Evolutionary conservation across 2,329 filamentous ascomycete species (phyloP).

Genomic region (Mariannaea elegans): DNA sequence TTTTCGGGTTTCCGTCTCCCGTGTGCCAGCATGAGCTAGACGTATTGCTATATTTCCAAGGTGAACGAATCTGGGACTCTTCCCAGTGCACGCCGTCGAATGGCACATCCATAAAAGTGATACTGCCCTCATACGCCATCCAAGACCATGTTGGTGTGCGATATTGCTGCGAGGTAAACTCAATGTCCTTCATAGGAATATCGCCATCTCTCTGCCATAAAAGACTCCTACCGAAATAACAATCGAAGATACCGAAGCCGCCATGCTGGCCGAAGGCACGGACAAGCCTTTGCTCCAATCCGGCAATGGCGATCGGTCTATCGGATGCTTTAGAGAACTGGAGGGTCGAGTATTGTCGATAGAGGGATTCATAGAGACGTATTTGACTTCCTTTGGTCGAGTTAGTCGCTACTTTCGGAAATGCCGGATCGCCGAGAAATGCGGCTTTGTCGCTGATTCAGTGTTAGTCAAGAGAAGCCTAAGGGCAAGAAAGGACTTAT

Average conservation of each 20-base stretch:
- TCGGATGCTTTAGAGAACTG: conserved; percentile 22
- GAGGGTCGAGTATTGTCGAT: conserved; percentile 28
- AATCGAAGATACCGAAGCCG: conserved; percentile 31
- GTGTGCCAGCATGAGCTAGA: conserved; percentile 19
- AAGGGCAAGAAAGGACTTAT: no score
- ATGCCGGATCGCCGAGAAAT: conserved; percentile 32
- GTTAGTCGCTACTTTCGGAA: conserved; percentile 14
- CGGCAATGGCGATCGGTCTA: conserved; percentile 30
- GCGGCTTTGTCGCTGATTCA: conserved; percentile 19
- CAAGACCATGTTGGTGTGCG: conserved; percentile 46
- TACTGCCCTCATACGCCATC: conserved; percentile 46
- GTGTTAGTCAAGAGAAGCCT: no score
- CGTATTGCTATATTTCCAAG: conserved; percentile 5
- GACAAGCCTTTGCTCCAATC: conserved; percentile 25
- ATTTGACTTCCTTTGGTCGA: conserved; percentile 26
- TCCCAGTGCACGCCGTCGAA: conserved; percentile 29
- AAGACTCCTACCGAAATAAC: conserved; percentile 25
- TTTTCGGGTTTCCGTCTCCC: conserved; percentile 3
- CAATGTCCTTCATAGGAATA: background rate
- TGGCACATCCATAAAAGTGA: conserved; percentile 38
- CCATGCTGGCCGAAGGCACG: conserved; percentile 22
- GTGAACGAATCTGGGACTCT: conserved; percentile 7
- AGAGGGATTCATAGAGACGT: conserved; percentile 26
- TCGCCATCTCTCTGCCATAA: conserved; percentile 26
- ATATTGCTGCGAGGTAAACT: conserved; percentile 7